These are phyloP conservation scores for Mollisiaceae sp. DNA, from an alignment of 2,329 filamentous ascomycete genomes.

Conservation along the genomic window DNA sequence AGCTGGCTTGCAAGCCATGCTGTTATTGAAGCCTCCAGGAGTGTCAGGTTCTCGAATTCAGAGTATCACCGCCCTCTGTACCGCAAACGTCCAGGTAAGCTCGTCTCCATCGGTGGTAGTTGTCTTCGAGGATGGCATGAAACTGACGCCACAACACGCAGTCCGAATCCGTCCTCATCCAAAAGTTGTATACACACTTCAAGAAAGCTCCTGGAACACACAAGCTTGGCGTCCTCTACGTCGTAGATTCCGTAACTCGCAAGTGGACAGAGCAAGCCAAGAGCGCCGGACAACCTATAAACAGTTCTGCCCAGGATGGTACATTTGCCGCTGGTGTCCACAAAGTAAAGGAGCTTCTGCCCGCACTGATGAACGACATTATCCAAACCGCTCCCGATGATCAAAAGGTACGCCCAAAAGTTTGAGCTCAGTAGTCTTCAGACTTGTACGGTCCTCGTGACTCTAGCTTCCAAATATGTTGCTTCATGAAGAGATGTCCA, in stretches of 20 bases:
- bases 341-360: constrained; percentile 94
- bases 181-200: constrained; percentile 97
- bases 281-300: constrained; percentile 79
- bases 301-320: constrained; percentile 82
- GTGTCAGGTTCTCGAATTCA: constrained; percentile 92
- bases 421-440: constrained; percentile 32
- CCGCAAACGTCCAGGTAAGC: constrained; percentile 87
- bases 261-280: constrained; percentile 98
- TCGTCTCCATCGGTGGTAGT: constrained; percentile 34
- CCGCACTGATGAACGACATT: constrained; percentile 94
- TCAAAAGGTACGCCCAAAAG: constrained; percentile 83
- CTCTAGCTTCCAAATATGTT: constrained; percentile 28
- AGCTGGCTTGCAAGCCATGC: constrained; percentile 87
- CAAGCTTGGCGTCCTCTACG: constrained; percentile 98
- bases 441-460: constrained; percentile 36
- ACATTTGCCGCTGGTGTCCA: constrained; percentile 94
- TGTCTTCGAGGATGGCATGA: constrained; percentile 14
- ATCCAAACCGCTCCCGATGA: constrained; percentile 85
- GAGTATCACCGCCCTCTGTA: constrained; percentile 84
- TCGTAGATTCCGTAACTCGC: constrained; percentile 99
- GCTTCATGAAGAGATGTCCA: constrained; percentile 23
- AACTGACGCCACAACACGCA: constrained; percentile 47
- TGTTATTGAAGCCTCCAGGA: constrained; percentile 87
- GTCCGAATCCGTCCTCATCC: constrained; percentile 93
- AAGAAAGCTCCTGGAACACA: constrained; percentile 93